Conservation (phyloP, 2,329 filamentous ascomycete species). For the Fusarium duplospermum region DNA sequence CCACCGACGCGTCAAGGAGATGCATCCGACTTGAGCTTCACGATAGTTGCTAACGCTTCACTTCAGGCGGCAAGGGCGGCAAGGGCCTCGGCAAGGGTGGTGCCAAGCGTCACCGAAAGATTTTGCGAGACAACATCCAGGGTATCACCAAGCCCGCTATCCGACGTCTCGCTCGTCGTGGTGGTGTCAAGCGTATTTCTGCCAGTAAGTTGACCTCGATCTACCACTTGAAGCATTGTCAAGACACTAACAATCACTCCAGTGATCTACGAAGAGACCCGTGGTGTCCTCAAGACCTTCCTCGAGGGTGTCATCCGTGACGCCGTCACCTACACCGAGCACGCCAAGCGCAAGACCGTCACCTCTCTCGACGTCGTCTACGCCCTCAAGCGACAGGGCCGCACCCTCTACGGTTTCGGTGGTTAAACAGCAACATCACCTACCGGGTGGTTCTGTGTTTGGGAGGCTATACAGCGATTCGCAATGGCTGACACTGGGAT, state of each 20-base stretch:
- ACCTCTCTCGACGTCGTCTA: constrained; percentile 77
- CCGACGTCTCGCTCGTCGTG: constrained; percentile 97
- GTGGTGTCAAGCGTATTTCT: constrained; percentile 99
- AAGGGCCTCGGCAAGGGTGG: constrained; percentile 98
- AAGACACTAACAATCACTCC: constrained; percentile 21
- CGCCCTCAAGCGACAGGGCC: constrained; percentile 75
- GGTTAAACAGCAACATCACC: constrained; percentile 66
- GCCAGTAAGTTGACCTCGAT: constrained; percentile 73
- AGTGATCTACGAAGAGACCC: constrained; percentile 84
- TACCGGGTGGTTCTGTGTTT: constrained; percentile 25
- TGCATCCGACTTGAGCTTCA: not conserved
- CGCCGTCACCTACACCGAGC: constrained; percentile 82
- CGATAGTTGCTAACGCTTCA: constrained; percentile 57
- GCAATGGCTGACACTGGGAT: constrained; percentile 26
- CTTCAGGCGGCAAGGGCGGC: constrained; percentile 88
- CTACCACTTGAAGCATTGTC: fast-evolving
- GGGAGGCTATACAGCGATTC: constrained; percentile 30
- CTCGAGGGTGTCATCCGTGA: constrained; percentile 82
- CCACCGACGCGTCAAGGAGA: not conserved
- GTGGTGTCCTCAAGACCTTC: constrained; percentile 82
- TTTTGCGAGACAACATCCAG: constrained; percentile 99
- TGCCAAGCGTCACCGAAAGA: constrained; percentile 99
- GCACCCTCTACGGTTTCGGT: constrained; percentile 90
- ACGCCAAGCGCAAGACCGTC: constrained; percentile 85
- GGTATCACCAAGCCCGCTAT: constrained; percentile 99